These are phyloP conservation scores for Diaporthe velutina DNA, from an alignment of 2,329 filamentous ascomycete genomes.

Conservation along the genomic window DNA sequence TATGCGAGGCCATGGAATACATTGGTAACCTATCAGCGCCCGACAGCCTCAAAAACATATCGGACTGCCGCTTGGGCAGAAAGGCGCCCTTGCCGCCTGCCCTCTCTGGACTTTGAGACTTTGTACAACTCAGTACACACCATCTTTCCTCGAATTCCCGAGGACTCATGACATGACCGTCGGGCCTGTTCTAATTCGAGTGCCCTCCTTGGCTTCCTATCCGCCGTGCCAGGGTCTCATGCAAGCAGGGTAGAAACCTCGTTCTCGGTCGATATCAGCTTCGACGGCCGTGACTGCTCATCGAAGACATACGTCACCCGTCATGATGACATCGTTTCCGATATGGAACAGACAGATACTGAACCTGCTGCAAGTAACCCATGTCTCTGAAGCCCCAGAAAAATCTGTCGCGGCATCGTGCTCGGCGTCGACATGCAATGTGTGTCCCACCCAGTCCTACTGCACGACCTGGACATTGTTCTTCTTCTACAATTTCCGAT, in stretches of 20 bases:
- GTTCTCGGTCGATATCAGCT: conserved; percentile 20
- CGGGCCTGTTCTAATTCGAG: conserved; percentile 41
- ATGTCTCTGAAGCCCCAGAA: not conserved
- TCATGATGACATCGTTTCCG: not conserved
- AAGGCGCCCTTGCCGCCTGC: conserved; percentile 60
- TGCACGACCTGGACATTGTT: conserved; percentile 91
- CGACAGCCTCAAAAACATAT: conserved; percentile 49
- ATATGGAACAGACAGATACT: not conserved
- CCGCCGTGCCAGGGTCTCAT: conserved; percentile 37
- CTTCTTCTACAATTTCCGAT: conserved; percentile 74
- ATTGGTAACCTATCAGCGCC: conserved; percentile 49
- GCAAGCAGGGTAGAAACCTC: conserved; percentile 33
- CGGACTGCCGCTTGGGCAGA: conserved; percentile 61
- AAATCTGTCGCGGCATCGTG: not conserved
- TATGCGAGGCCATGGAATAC: conserved; percentile 42
- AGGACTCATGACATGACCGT: conserved; percentile 25
- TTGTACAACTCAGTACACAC: conserved; percentile 62
- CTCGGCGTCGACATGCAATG: conserved; percentile 16
- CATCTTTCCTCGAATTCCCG: conserved; percentile 18
- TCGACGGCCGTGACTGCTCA: not conserved
- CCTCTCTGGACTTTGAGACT: conserved; percentile 50
- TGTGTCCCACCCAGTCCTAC: conserved; percentile 63
- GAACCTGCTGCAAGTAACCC: not conserved
- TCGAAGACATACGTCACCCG: conserved; percentile 11
- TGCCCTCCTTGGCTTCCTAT: conserved; percentile 43